Evolutionary conservation across 345 rosid genomes (phyloP).

Genomic region (Xanthoceras sorbifolium): DNA sequence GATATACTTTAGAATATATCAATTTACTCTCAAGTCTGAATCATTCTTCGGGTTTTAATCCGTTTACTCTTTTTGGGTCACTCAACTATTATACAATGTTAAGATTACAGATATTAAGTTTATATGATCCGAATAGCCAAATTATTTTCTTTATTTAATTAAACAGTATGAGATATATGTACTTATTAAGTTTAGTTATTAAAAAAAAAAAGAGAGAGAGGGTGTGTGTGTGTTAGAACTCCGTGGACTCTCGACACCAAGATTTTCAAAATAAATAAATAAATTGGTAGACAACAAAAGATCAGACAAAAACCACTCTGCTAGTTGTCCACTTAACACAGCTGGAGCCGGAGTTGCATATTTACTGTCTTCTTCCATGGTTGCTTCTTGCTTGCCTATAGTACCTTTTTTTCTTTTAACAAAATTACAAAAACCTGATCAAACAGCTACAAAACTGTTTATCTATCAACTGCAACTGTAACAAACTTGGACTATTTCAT

Average conservation of each 20-base stretch:
- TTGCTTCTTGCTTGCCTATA: neutral
- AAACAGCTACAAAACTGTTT: neutral
- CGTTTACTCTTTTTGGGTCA: too few species aligned
- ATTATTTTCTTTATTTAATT: too few species aligned
- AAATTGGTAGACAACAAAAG: neutral
- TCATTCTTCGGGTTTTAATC: too few species aligned
- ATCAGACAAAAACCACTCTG: neutral
- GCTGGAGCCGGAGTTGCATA: neutral
- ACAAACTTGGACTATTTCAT: neutral
- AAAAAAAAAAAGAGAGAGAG: too few species aligned
- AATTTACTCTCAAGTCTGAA: too few species aligned
- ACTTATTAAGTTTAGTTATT: too few species aligned
- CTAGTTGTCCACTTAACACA: neutral
- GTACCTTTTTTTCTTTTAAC: neutral
- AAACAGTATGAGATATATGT: too few species aligned
- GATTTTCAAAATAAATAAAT: neutral
- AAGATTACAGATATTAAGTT: too few species aligned
- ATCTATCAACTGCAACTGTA: neutral
- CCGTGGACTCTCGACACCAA: conserved; percentile 4
- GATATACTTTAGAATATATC: too few species aligned
- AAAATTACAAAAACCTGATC: neutral
- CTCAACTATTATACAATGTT: too few species aligned
- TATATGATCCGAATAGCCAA: too few species aligned
- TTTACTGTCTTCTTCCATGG: neutral
- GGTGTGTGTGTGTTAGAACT: too few species aligned